These are phyloP conservation scores for Komagataella populi DNA, from an alignment of 805 yeast genomes.

Conservation along the genomic window DNA sequence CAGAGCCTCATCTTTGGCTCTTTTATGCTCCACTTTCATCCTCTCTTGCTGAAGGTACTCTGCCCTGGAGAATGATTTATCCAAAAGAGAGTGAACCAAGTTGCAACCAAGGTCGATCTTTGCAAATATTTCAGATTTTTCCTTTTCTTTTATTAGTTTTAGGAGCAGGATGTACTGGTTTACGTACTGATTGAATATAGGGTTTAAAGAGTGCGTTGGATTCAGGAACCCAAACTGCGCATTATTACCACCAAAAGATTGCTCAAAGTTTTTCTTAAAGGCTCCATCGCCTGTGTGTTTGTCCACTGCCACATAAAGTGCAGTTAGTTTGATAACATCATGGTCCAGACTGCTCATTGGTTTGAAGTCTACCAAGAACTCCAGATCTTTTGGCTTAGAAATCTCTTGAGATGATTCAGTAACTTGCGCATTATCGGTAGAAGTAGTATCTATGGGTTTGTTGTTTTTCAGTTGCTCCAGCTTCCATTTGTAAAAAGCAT, in stretches of 20 bases:
- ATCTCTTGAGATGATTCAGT: slow-evolving; percentile 5
- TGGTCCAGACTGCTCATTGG: slow-evolving; percentile 48
- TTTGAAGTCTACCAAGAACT: slow-evolving; percentile 17
- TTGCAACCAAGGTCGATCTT: slow-evolving; percentile 5
- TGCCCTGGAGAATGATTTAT: slow-evolving; percentile 41
- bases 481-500: slow-evolving; percentile 42
- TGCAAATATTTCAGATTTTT: slow-evolving; percentile 12
- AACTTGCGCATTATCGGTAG: slow-evolving; percentile 1
- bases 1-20: not conserved
- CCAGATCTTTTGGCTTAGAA: slow-evolving; percentile 12
- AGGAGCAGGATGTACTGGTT: slow-evolving; percentile 37
- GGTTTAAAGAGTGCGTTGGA: slow-evolving; percentile 44
- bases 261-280: slow-evolving; percentile 17
- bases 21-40: slow-evolving; percentile 8
- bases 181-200: slow-evolving; percentile 32
- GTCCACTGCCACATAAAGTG: slow-evolving; percentile 51
- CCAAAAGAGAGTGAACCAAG: slow-evolving; percentile 21
- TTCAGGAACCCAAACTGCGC: slow-evolving; percentile 60
- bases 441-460: slow-evolving; percentile 1
- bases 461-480: slow-evolving; percentile 18
- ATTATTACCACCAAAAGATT: slow-evolving; percentile 10
- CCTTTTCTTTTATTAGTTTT: slow-evolving; percentile 10
- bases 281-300: slow-evolving; percentile 3
- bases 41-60: slow-evolving; percentile 28
- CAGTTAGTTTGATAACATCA: slow-evolving; percentile 59